A percentile compares a stretch with the other conserved stretches of the same genome.
Conservation (phyloP, 1,284 basidiomycete genomes). For the Blastosporella zonata region DNA sequence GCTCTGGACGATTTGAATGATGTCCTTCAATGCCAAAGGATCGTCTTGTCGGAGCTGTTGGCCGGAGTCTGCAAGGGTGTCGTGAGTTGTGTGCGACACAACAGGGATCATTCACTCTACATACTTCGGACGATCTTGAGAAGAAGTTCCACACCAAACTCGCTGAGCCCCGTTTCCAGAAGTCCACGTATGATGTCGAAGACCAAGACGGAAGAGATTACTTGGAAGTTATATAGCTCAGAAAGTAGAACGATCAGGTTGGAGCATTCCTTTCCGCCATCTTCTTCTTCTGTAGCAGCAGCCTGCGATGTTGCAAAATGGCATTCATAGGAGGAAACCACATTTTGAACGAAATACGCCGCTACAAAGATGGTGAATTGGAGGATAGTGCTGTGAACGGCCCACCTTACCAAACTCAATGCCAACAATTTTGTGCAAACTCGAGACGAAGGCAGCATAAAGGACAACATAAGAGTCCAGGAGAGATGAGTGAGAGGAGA, state of each 20-base stretch:
- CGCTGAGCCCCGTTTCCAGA: constrained; percentile 63
- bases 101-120: constrained; percentile 26
- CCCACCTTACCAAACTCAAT: constrained; percentile 78
- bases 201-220: constrained; percentile 83
- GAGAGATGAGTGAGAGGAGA: constrained; percentile 79
- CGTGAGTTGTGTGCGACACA: background rate
- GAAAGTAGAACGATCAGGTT: constrained; percentile 88
- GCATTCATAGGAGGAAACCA: constrained; percentile 64
- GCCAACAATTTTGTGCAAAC: constrained; percentile 83
- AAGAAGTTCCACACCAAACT: constrained; percentile 84
- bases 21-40: constrained; percentile 79
- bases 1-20: constrained; percentile 79
- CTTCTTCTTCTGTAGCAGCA: constrained; percentile 18
- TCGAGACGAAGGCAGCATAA: constrained; percentile 85
- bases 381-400: background rate
- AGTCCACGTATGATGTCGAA: constrained; percentile 89
- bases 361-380: constrained; percentile 38
- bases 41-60: constrained; percentile 87
- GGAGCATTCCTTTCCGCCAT: constrained; percentile 79
- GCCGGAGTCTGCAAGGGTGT: constrained; percentile 62
- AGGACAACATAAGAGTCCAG: constrained; percentile 92
- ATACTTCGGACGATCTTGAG: constrained; percentile 84
- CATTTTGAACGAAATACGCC: constrained; percentile 74
- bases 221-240: constrained; percentile 95
- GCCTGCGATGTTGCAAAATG: constrained; percentile 41